Evolutionary conservation across 805 yeast species (phyloP), one percentile per base, ranked within the genome.

Genomic region (Ogataea methanolica): DNA sequence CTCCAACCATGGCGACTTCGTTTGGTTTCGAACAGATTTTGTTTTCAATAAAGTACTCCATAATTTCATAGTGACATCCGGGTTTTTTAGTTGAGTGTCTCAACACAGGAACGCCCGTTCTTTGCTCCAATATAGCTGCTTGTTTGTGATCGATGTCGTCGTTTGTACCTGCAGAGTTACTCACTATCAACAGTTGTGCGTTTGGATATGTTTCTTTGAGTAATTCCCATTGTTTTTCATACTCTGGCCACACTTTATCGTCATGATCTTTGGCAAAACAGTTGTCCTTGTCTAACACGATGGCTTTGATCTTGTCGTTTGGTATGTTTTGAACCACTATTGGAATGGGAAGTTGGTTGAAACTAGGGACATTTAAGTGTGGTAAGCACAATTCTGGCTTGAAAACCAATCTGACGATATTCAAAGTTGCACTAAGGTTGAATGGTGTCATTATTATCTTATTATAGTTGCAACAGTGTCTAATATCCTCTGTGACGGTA

Each of bases 261-360:
- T 82, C 86, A 46, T 88, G 86, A 34, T 91, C 91, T 49, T 78
- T 76, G 5, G 99, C 96, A 63, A 94, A 87, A 61, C 98, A 92
- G 65, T 94, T 94, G 67, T 94, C 99, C 63, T 94, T 94, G 61
- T 94, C 99, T 23, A 94, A 71, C 0, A 94, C 92, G 1, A 91
- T 75, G 0, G 90, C 96, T 58, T 80, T 83, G 48, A 88, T 85
- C 5, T 57, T 56, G n/a, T 49, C 51, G 17, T 47, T 42, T 9
- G 56, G 49, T 2, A 53, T 54, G 8, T 58, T 57, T 2, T 60
- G 60, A 16, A 57, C 35, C 1, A 45, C 22, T 3, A 61, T 11
- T 4, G 66, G 67, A 5, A 57, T 46, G 0, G 68, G 69, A 5
- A 66, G 42, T 6, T 63, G 55, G 47, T 58, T 59, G 48, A 67